These are phyloP conservation scores for Penicillium verhagenii DNA, from an alignment of 495 filamentous ascomycete species.

Conservation along the genomic window DNA sequence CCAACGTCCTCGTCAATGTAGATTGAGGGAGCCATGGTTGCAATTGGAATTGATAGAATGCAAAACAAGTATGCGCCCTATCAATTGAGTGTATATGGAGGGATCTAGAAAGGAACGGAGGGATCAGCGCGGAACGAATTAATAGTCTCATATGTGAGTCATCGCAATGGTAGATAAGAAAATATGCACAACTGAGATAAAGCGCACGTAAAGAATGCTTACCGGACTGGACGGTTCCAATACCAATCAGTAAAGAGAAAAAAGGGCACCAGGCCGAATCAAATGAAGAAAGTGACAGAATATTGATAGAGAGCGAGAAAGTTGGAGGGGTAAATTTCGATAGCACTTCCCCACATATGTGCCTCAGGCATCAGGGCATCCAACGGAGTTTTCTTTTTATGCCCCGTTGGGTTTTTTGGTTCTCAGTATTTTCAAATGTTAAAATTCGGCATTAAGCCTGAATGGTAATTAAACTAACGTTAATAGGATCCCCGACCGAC, in stretches of 20 bases:
- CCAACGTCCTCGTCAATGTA: constrained; percentile 82
- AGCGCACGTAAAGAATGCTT: not conserved
- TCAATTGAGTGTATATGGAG: constrained; percentile 2
- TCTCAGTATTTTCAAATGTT: no score
- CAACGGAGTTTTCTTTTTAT: not conserved
- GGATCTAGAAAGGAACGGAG: not conserved
- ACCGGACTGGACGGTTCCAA: not conserved
- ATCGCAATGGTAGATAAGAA: constrained; percentile 6
- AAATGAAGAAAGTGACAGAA: not conserved
- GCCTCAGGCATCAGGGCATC: constrained; percentile 34
- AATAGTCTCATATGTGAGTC: constrained; percentile 19
- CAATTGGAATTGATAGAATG: not conserved
- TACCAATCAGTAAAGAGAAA: not conserved
- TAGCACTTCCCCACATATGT: constrained; percentile 25
- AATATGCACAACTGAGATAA: not conserved
- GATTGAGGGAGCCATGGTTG: constrained; percentile 48
- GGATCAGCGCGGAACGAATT: constrained; percentile 2
- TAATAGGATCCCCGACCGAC: no score
- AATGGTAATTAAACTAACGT: no score
- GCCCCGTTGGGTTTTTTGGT: not conserved
- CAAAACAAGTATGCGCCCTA: not conserved
- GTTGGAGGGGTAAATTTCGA: constrained; percentile 43
- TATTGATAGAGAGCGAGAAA: not conserved
- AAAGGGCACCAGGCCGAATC: constrained; percentile 2
- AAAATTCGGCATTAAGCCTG: not conserved